Evolutionary conservation across 2,329 filamentous ascomycete genomes (phyloP), one percentile per base, ranked within the genome.

Genomic region (Phaeophleospora eucalypticola): DNA sequence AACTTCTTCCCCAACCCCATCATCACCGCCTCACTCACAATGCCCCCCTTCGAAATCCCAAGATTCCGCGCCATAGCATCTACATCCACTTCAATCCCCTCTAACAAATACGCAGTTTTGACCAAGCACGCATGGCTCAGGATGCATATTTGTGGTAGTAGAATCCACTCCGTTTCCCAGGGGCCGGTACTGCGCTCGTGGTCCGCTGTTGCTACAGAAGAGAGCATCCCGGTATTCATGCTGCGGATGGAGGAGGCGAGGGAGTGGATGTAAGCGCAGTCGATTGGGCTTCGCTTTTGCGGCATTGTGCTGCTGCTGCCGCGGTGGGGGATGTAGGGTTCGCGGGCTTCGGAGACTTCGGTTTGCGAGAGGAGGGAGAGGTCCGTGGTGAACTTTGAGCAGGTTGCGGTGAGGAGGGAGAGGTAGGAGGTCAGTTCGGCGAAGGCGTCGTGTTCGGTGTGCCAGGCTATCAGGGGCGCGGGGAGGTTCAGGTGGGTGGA

Each of bases 291-390:
- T 2, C 59, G 51, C 45, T 62, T 63, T 57, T 79, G 76, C 0
- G 77, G 76, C 77, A 80, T 79, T 0, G 77, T 79, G 1, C 71
- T 77, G 0, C 72, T 77, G 1, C 74, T 73, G 1, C 77, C 77
- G 8, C 76, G 68, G 46, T 79, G 75, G 1, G 74, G 72, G 1
- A 78, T 73, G 33, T 75, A 79, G 10, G 60, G 58, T 40, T 63
- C 61, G 10, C 53, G 27, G 3, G 53, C 58, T 42, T 63, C 61
- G 27, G 47, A 49, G n/a, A 63, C 56, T 45, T 63, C 61, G 3
- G 54, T 46, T 52, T 63, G 61, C 58, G 58, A 58, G 53, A 63
- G 55, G 19, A 62, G 48, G 32, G 59, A 59, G 3, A 63, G 47
- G 48, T 63, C 61, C 2, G 57, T 57, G 9, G 58, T 60, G 39